Evolutionary conservation across 2,329 filamentous ascomycete species (phyloP).

Genomic region (Westerdykella ornata): DNA sequence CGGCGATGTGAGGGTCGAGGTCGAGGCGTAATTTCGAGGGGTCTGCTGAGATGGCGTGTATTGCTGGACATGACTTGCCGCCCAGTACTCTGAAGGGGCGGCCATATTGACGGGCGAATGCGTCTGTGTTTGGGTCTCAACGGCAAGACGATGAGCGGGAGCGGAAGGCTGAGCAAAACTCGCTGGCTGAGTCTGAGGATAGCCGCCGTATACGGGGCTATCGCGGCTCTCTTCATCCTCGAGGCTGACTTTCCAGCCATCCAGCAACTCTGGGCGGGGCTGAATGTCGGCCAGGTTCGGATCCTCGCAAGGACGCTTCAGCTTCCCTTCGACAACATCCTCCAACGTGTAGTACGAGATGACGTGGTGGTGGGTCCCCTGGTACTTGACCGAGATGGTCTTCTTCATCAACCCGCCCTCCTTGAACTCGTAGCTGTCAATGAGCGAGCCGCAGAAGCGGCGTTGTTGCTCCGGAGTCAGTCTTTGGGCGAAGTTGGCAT

Average conservation of each 20-base stretch:
- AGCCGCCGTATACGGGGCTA: conserved; percentile 23
- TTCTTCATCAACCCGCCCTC: conserved; percentile 80
- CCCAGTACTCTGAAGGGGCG: conserved; percentile 28
- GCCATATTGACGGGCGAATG: conserved; percentile 25
- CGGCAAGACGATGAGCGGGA: conserved; percentile 10
- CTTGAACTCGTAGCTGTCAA: conserved; percentile 89
- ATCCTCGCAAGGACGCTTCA: conserved; percentile 33
- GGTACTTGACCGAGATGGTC: conserved; percentile 73
- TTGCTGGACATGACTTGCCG: conserved; percentile 18
- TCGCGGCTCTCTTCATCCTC: conserved; percentile 36
- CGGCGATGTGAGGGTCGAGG: conserved; percentile 14
- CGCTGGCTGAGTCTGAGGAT: conserved; percentile 24
- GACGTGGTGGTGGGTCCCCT: conserved; percentile 72
- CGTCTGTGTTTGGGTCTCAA: conserved; percentile 16
- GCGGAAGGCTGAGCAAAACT: conserved; percentile 25
- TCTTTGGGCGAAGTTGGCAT: conserved; percentile 36
- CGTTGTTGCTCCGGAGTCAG: conserved; percentile 47
- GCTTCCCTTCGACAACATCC: conserved; percentile 53
- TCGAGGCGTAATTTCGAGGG: conserved; percentile 21
- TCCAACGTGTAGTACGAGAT: conserved; percentile 83
- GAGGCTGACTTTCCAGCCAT: conserved; percentile 34
- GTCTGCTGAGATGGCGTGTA: conserved; percentile 22
- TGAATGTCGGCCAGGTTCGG: conserved; percentile 29
- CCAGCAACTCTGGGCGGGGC: conserved; percentile 29
- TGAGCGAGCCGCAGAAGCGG: conserved; percentile 68